Base-by-base conservation (phyloP, 306 rosid species). In the Argentina anserina region DNA sequence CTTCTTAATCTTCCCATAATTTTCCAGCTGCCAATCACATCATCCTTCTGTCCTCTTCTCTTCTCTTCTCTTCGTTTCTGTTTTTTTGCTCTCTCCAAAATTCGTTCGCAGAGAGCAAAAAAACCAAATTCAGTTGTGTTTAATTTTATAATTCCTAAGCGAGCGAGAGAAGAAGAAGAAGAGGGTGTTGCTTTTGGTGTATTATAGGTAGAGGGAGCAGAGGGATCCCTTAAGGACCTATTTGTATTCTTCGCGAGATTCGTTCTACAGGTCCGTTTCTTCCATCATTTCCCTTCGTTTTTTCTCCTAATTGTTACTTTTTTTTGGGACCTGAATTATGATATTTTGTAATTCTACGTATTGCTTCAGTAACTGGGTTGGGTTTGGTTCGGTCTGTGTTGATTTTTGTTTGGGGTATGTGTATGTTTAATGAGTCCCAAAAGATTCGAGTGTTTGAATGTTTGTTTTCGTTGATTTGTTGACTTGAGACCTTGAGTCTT, bases 31-130 rank as follows among this genome's bases (percentile, higher is more conserved):
- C 37, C 20, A 26, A 21, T 71, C 75, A 71, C 70, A 65, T 64
- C 78, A 63, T 46, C 77, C 60, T 42, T 34, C 75, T 76, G 56
- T 71, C 66, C 56, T 49, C 1, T 8, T 46, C 52, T 37, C 65
- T 33, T n/a, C 14, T 41, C 1, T 8, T 46, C 52, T 37, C 65
- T 33, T n/a, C n/a, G n/a, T 65, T 67, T 65, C 1, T 1, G 12
- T 21, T n/a, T 9, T 2, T 5, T n/a, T 18, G 23, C 63, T 39
- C 60, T 41, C 25, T 55, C 63, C 17, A 1, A 33, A 33, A 33
- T 23, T 20, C 55, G n/a, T n/a, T n/a, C n/a, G n/a, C n/a, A 1
- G 55, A 49, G 25, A 18, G 55, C n/a, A 49, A 6, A 20, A 49
- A 20, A 20, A 7, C 53, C 28, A 21, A 28, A 5, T 40, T 31